Conservation (phyloP, 1,284 basidiomycete species). For the Coniophora puteana region DNA sequence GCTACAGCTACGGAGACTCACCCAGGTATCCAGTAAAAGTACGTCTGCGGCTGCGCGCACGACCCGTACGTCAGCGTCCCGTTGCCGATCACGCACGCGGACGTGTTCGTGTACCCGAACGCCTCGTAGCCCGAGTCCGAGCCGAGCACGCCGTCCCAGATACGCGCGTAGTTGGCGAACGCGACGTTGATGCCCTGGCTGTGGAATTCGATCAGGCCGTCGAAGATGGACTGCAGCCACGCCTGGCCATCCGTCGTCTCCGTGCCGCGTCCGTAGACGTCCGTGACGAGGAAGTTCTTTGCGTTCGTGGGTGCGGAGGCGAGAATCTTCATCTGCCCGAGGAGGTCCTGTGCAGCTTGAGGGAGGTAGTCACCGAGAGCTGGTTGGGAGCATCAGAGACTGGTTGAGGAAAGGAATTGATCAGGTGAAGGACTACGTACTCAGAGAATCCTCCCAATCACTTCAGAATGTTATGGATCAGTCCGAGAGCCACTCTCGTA, state of each 20-base stretch:
- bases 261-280: constrained; percentile 43
- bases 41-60: constrained; percentile 43
- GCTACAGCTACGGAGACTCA: constrained; percentile 18
- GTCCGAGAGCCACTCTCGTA: not conserved
- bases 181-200: constrained; percentile 32
- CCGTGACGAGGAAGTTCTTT: constrained; percentile 41
- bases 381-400: constrained; percentile 4
- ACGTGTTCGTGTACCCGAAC: constrained; percentile 43
- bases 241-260: constrained; percentile 35
- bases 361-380: constrained; percentile 30
- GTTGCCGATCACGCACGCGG: constrained; percentile 28
- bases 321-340: constrained; percentile 35
- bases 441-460: constrained; percentile 24
- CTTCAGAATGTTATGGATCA: constrained; percentile 12
- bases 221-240: constrained; percentile 39
- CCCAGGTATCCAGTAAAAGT: constrained; percentile 50
- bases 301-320: constrained; percentile 39
- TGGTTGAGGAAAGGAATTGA: no score
- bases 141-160: constrained; percentile 44
- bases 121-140: constrained; percentile 37
- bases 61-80: constrained; percentile 24
- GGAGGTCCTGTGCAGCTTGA: constrained; percentile 30
- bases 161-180: constrained; percentile 39
- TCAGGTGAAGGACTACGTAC: constrained; percentile 11
- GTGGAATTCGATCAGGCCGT: constrained; percentile 28